A percentile compares a stretch with the other conserved stretches of the same genome.
phyloP scores from a whole-genome alignment of 2,329 filamentous ascomycete species.

The Xylariaceae sp. region DNA sequence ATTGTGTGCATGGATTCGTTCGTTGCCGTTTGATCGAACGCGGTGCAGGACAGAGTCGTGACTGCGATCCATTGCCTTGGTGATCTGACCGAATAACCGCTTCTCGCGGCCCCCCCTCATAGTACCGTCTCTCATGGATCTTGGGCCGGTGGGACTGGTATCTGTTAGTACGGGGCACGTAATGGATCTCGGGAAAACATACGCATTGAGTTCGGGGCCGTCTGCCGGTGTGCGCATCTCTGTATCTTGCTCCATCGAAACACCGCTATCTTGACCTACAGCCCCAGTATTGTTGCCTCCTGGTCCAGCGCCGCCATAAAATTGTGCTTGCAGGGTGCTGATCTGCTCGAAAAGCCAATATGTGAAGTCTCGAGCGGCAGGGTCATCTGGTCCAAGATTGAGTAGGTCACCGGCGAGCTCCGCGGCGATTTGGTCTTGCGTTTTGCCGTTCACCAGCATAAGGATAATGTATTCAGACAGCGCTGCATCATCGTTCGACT shows the following conservation, averaged over 20 bases:
- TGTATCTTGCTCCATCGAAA: slow-evolving; percentile 53
- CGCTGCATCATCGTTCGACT: slow-evolving; percentile 61
- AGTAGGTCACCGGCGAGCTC: slow-evolving; percentile 88
- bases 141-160: slow-evolving; percentile 81
- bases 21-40: slow-evolving; percentile 66
- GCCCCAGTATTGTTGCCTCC: slow-evolving; percentile 22
- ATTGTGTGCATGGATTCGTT: slow-evolving; percentile 73
- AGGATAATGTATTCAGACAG: slow-evolving; percentile 95
- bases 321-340: slow-evolving; percentile 56
- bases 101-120: slow-evolving; percentile 60
- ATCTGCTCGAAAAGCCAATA: slow-evolving; percentile 92
- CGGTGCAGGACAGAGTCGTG: slow-evolving; percentile 74
- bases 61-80: slow-evolving; percentile 73
- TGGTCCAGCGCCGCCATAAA: slow-evolving; percentile 46
- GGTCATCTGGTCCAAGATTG: slow-evolving; percentile 73
- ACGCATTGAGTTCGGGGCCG: slow-evolving; percentile 51
- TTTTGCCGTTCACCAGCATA: slow-evolving; percentile 95
- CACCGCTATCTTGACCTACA: slow-evolving; percentile 22
- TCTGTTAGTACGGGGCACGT: slow-evolving; percentile 35
- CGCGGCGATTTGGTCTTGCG: slow-evolving; percentile 77
- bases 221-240: slow-evolving; percentile 62
- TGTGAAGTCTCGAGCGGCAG: slow-evolving; percentile 75
- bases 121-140: slow-evolving; percentile 70
- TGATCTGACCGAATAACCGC: slow-evolving; percentile 78
- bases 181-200: slow-evolving; percentile 34